Conservation (phyloP, 2,329 filamentous ascomycete species). For the Ceratocystis albifundus region DNA sequence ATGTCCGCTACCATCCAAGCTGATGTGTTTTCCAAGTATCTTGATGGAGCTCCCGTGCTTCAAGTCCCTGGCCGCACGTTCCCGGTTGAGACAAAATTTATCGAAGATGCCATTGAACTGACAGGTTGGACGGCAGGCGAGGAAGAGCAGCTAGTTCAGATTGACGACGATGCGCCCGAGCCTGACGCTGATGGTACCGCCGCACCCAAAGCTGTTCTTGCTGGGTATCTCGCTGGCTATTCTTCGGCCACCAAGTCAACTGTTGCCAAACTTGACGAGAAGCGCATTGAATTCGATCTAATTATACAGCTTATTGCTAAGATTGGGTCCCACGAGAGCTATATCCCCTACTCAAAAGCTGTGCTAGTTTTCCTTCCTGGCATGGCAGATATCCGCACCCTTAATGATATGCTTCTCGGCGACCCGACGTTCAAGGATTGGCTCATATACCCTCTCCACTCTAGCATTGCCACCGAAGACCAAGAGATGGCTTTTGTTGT, state of each 20-base stretch:
- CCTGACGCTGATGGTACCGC: constrained; percentile 45
- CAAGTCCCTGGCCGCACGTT: constrained; percentile 90
- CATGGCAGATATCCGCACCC: constrained; percentile 77
- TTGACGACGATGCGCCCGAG: constrained; percentile 39
- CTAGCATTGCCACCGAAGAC: constrained; percentile 88
- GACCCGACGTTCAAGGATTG: constrained; percentile 69
- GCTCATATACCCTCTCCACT: constrained; percentile 84
- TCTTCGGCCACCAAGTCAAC: constrained; percentile 63
- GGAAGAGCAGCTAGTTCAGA: constrained; percentile 30
- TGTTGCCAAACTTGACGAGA: constrained; percentile 72
- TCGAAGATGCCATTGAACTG: constrained; percentile 85
- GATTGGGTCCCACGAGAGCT: constrained; percentile 58
- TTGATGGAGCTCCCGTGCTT: constrained; percentile 73
- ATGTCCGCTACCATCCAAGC: constrained; percentile 98
- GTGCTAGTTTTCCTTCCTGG: constrained; percentile 92
- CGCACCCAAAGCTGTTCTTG: constrained; percentile 42
- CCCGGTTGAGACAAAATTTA: constrained; percentile 73
- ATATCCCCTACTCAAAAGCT: constrained; percentile 68
- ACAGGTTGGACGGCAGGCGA: constrained; percentile 59
- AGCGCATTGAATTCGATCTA: constrained; percentile 79
- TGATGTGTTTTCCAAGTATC: constrained; percentile 77
- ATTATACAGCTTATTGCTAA: constrained; percentile 66
- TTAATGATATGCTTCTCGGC: constrained; percentile 74
- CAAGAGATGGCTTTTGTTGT: constrained; percentile 86
- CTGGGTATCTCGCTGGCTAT: constrained; percentile 59